Conservation (phyloP, 1,139 yeast genomes). For the Scheffersomyces titani region DNA sequence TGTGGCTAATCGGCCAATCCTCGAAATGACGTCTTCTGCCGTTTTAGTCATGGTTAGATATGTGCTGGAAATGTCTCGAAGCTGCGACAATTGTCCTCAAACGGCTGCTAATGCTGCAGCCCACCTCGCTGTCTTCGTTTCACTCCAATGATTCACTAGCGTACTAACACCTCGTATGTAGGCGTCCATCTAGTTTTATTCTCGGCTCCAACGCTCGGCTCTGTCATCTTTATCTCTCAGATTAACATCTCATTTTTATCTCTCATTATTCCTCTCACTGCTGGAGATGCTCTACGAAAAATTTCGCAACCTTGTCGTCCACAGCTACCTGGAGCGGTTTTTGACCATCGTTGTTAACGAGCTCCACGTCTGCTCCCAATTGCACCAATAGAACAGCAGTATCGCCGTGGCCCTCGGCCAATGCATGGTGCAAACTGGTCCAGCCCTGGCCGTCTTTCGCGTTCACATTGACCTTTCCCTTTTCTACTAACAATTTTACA, state of each 20-base stretch:
- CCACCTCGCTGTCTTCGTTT: background rate
- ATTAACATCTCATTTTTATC: background rate
- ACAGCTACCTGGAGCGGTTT: constrained; percentile 63
- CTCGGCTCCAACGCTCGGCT: background rate
- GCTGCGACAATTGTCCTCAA: background rate
- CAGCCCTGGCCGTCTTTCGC: constrained; percentile 72
- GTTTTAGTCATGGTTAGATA: background rate
- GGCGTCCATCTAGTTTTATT: background rate
- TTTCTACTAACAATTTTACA: constrained; percentile 50
- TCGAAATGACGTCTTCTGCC: background rate
- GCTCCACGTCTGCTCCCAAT: constrained; percentile 64
- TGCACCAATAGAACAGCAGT: constrained; percentile 62
- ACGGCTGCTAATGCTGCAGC: background rate
- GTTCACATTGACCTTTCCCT: constrained; percentile 64
- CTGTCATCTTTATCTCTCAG: background rate
- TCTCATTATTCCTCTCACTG: constrained; percentile 7
- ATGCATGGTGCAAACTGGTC: constrained; percentile 88
- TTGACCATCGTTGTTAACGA: constrained; percentile 53
- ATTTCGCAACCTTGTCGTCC: constrained; percentile 56
- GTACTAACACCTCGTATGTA: background rate
- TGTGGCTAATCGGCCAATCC: background rate
- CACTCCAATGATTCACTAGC: background rate
- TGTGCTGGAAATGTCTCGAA: background rate
- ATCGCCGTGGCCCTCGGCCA: constrained; percentile 90
- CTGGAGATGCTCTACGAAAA: constrained; percentile 18